These are phyloP conservation scores for Mycena maculata DNA, from an alignment of 768 basidiomycete genomes.

Conservation along the genomic window DNA sequence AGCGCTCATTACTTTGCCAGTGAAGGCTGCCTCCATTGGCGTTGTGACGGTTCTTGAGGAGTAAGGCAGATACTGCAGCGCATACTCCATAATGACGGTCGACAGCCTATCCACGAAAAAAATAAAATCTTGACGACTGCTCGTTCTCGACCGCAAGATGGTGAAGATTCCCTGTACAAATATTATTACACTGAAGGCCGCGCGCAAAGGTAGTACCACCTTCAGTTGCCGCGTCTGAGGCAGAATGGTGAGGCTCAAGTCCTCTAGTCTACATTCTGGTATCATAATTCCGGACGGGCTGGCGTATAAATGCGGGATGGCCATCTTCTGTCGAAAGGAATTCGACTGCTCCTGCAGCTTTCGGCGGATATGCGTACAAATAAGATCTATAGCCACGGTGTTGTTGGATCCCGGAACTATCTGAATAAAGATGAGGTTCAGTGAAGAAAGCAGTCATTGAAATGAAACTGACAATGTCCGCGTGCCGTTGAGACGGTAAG, in stretches of 20 bases:
- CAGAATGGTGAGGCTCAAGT: constrained; percentile 71
- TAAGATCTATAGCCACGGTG: constrained; percentile 90
- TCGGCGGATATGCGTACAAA: constrained; percentile 88
- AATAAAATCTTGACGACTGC: constrained; percentile 86
- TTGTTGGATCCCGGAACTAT: constrained; percentile 97
- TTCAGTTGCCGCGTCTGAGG: constrained; percentile 84
- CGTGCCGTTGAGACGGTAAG: constrained; percentile 84
- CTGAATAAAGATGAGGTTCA: constrained; percentile 50
- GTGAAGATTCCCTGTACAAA: constrained; percentile 85
- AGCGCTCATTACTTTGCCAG: constrained; percentile 73
- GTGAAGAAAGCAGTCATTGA: not conserved
- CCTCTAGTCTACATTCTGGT: constrained; percentile 53
- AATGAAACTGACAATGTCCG: constrained; percentile 84
- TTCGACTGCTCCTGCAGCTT: constrained; percentile 85
- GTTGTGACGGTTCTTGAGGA: constrained; percentile 69
- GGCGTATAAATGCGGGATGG: constrained; percentile 58
- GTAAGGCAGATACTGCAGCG: constrained; percentile 86
- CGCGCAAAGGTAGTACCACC: constrained; percentile 54
- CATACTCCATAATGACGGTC: constrained; percentile 86
- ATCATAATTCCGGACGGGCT: constrained; percentile 50
- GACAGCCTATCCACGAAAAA: constrained; percentile 92
- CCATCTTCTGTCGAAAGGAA: constrained; percentile 80
- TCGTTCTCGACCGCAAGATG: constrained; percentile 78
- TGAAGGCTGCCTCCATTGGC: constrained; percentile 65
- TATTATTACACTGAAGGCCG: not conserved